Conservation (phyloP, 2,329 filamentous ascomycete genomes). For the Paracamarosporium sp. region DNA sequence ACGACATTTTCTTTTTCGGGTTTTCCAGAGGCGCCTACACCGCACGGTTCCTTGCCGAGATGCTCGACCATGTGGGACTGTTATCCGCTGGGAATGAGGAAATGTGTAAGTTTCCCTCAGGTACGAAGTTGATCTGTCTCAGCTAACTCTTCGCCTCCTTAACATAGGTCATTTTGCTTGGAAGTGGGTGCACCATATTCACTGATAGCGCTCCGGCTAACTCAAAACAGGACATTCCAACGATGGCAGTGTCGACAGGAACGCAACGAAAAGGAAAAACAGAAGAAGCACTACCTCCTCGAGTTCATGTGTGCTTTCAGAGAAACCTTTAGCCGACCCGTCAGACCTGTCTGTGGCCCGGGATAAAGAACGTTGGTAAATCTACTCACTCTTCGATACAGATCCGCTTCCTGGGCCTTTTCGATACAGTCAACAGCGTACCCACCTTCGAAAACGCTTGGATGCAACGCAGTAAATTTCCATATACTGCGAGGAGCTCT, state of each 20-base stretch:
- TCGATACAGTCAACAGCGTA: constrained; percentile 83
- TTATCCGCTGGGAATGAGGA: constrained; percentile 57
- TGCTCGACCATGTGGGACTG: constrained; percentile 83
- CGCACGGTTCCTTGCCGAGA: constrained; percentile 69
- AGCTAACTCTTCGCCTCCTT: constrained; percentile 48
- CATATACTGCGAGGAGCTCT: constrained; percentile 65
- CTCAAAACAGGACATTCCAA: constrained; percentile 63
- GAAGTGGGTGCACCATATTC: constrained; percentile 56
- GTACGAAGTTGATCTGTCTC: not conserved
- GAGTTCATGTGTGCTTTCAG: constrained; percentile 79
- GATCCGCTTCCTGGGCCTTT: constrained; percentile 79
- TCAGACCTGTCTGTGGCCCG: constrained; percentile 57
- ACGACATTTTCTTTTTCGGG: constrained; percentile 58
- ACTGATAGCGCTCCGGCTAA: not conserved
- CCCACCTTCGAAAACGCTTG: constrained; percentile 76
- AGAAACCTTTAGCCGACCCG: constrained; percentile 79
- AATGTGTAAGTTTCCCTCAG: not conserved
- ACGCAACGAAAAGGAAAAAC: constrained; percentile 50
- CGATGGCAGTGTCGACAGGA: constrained; percentile 71
- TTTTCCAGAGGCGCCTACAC: constrained; percentile 60
- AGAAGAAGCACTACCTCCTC: constrained; percentile 68
- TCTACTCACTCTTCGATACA: not conserved
- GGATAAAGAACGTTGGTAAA: not conserved
- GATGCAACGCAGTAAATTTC: constrained; percentile 78
- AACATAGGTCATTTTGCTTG: constrained; percentile 84